Evolutionary conservation across 495 filamentous ascomycete species (phyloP).

Genomic region (Penicillium ucsense): DNA sequence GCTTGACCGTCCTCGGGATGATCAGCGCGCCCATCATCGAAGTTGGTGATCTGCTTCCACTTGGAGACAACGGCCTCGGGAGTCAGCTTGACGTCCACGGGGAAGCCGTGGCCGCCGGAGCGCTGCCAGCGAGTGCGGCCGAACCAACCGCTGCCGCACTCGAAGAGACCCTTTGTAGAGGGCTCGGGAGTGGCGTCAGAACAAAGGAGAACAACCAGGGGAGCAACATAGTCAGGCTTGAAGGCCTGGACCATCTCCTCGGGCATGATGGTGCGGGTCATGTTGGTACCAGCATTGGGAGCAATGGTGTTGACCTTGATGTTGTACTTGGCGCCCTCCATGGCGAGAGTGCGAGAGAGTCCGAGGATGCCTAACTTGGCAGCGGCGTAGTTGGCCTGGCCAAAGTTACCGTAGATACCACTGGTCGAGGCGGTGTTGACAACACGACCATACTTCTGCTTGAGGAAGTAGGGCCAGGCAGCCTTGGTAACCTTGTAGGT

Average conservation of each 20-base stretch:
- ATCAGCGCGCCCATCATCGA: slow-evolving; percentile 84
- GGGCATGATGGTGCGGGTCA: slow-evolving; percentile 92
- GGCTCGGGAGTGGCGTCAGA: slow-evolving; percentile 81
- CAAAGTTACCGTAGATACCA: slow-evolving; percentile 98
- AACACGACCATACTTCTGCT: slow-evolving; percentile 97
- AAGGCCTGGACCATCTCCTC: slow-evolving; percentile 98
- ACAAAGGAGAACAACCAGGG: slow-evolving; percentile 77
- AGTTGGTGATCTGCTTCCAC: slow-evolving; percentile 75
- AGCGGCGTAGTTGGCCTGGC: slow-evolving; percentile 94
- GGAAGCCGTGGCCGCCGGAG: slow-evolving; percentile 83
- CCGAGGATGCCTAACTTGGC: slow-evolving; percentile 95
- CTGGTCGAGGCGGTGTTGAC: slow-evolving; percentile 94
- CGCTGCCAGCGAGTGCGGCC: slow-evolving; percentile 92
- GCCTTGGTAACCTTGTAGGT: slow-evolving; percentile 98
- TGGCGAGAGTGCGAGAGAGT: slow-evolving; percentile 83
- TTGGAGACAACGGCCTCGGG: slow-evolving; percentile 74
- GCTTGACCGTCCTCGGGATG: slow-evolving; percentile 72
- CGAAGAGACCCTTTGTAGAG: slow-evolving; percentile 83
- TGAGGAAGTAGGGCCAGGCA: slow-evolving; percentile 94
- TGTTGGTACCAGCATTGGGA: slow-evolving; percentile 91
- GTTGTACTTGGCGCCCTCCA: slow-evolving; percentile 95
- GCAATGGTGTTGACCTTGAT: slow-evolving; percentile 98
- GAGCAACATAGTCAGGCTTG: slow-evolving; percentile 98
- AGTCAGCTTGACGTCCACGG: slow-evolving; percentile 74
- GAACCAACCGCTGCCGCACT: slow-evolving; percentile 93